phyloP scores from a whole-genome alignment of 176 grass and related monocot species.

The Carex pumila region DNA sequence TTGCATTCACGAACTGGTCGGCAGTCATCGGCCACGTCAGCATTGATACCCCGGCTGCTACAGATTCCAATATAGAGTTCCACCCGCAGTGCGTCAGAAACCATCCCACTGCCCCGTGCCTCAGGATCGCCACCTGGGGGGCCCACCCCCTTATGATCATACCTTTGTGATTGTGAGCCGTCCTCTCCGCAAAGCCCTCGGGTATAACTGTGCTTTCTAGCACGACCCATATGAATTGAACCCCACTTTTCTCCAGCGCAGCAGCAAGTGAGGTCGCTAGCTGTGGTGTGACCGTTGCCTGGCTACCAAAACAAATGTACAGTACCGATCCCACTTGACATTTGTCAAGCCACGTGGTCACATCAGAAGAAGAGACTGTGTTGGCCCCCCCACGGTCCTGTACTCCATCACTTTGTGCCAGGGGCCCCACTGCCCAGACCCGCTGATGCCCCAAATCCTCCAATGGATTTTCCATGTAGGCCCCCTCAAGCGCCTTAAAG shows the following conservation, averaged over 20 bases:
- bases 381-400: constrained; percentile 7
- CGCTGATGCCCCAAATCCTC: too few species aligned
- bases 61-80: constrained; percentile 36
- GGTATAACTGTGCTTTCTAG: neutral
- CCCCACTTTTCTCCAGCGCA: neutral
- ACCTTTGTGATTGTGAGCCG: neutral
- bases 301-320: constrained; percentile 57
- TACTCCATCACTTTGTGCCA: neutral
- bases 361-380: neutral
- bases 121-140: constrained; percentile 30
- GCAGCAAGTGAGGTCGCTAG: neutral
- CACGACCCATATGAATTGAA: constrained; percentile 27
- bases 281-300: constrained; percentile 17
- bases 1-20: constrained; percentile 21
- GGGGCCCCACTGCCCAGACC: constrained; percentile 42
- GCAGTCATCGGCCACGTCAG: constrained; percentile 35
- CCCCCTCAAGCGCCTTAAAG: too few species aligned
- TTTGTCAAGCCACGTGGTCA: constrained; percentile 36
- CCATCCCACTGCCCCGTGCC: constrained; percentile 24
- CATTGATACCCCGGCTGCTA: constrained; percentile 23
- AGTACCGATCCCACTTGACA: constrained; percentile 34
- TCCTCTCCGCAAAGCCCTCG: constrained; percentile 27
- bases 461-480: too few species aligned
- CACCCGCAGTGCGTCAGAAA: constrained; percentile 43
- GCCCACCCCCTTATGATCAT: constrained; percentile 31